Evolutionary conservation across 2,329 filamentous ascomycete genomes (phyloP).

Genomic region (Fusarium neocosmosporiellum): DNA sequence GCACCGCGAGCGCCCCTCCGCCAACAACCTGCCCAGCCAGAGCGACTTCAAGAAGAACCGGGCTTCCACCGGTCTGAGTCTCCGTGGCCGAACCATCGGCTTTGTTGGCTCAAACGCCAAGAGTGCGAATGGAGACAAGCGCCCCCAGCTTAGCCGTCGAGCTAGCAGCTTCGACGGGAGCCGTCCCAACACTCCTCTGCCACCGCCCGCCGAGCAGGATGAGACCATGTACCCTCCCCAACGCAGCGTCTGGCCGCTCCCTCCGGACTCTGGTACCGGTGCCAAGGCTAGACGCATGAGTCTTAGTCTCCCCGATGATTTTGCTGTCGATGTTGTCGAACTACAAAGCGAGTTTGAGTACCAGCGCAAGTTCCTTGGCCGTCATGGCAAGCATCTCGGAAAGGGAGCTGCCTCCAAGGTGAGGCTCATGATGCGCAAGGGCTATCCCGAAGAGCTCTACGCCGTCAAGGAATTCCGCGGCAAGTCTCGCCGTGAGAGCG

Average conservation of each 20-base stretch:
- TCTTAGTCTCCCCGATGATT: constrained; percentile 78
- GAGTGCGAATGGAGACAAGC: constrained; percentile 30
- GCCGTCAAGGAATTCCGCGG: constrained; percentile 90
- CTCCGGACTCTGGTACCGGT: constrained; percentile 77
- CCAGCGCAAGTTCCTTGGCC: constrained; percentile 75
- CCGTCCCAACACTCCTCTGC: constrained; percentile 39
- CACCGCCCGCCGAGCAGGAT: constrained; percentile 31
- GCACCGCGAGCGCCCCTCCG: constrained; percentile 33
- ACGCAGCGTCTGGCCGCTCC: constrained; percentile 67
- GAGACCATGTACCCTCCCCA: constrained; percentile 51
- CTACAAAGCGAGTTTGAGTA: constrained; percentile 77
- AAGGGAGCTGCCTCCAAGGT: constrained; percentile 88
- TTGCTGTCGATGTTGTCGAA: constrained; percentile 76
- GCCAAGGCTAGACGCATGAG: constrained; percentile 84
- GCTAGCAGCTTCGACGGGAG: constrained; percentile 63
- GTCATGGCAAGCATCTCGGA: constrained; percentile 79
- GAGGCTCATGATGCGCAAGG: constrained; percentile 80
- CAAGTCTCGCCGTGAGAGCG: constrained; percentile 75
- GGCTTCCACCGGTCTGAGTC: constrained; percentile 61
- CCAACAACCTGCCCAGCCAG: constrained; percentile 53
- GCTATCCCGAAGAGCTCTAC: constrained; percentile 72
- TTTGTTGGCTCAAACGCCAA: constrained; percentile 53
- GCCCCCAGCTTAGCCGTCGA: constrained; percentile 46
- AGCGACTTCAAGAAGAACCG: constrained; percentile 64
- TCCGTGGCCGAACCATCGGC: constrained; percentile 61